Evolutionary conservation across 768 basidiomycete species (phyloP).

Genomic region (Leccinum uliginosum): DNA sequence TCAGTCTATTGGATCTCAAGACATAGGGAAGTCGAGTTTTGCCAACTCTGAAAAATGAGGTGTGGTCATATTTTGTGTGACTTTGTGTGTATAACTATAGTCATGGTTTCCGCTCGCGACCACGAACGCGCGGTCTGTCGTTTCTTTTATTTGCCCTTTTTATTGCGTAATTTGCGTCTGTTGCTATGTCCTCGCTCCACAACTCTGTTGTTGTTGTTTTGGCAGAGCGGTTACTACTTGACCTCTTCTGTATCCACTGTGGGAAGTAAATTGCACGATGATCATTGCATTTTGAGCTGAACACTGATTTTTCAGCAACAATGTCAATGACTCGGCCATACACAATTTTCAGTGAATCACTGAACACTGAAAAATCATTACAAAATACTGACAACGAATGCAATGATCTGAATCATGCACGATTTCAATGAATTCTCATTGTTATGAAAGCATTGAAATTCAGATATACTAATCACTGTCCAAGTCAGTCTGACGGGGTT

Average conservation of each 20-base stretch:
- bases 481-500: too few species aligned
- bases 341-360: too few species aligned
- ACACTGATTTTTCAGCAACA: too few species aligned
- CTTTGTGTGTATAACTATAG: slow-evolving; percentile 3
- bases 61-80: neutral
- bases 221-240: neutral
- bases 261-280: too few species aligned
- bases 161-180: slow-evolving; percentile 26
- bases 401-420: too few species aligned
- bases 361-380: too few species aligned
- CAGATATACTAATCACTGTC: too few species aligned
- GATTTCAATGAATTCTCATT: too few species aligned
- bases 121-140: slow-evolving; percentile 8
- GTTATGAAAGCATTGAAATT: too few species aligned
- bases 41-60: slow-evolving; percentile 26
- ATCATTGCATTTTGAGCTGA: too few species aligned
- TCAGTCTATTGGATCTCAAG: slow-evolving; percentile 33
- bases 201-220: neutral
- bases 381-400: too few species aligned
- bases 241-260: neutral
- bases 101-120: slow-evolving; percentile 10
- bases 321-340: too few species aligned
- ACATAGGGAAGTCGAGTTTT: slow-evolving; percentile 25
- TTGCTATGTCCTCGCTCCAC: slow-evolving; percentile 1
- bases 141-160: slow-evolving; percentile 14